These are phyloP conservation scores for Ustilago bromivora DNA, from an alignment of 1,284 basidiomycete species.

Conservation along the genomic window DNA sequence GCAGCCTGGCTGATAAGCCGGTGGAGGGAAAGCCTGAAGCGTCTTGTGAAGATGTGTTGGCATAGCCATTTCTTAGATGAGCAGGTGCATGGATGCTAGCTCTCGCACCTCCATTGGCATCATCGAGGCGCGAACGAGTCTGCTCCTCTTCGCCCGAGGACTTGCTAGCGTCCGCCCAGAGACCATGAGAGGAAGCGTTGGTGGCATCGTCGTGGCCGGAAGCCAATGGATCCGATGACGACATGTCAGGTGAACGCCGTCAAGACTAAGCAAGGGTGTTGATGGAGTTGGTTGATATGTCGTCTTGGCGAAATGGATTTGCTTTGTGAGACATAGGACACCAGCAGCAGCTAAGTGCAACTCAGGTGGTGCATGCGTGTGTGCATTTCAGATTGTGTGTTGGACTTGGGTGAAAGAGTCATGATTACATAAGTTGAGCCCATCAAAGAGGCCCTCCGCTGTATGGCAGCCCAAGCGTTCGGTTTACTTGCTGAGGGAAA, in stretches of 20 bases:
- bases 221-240: constrained; percentile 18
- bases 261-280: neutral
- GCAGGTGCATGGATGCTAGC: constrained; percentile 54
- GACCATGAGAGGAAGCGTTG: constrained; percentile 16
- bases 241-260: constrained; percentile 13
- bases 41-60: constrained; percentile 10
- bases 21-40: constrained; percentile 39
- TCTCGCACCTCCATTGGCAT: constrained; percentile 47
- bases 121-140: constrained; percentile 6
- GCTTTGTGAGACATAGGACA: constrained; percentile 1
- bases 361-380: constrained; percentile 2
- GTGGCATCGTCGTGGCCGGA: constrained; percentile 14
- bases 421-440: constrained; percentile 23
- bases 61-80: constrained; percentile 8
- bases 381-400: constrained; percentile 1
- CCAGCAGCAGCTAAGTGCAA: neutral
- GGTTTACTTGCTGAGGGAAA: too few species aligned
- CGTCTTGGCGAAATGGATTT: neutral
- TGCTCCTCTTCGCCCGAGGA: constrained; percentile 7
- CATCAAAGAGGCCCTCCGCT: too few species aligned
- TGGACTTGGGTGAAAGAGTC: constrained; percentile 14
- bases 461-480: too few species aligned
- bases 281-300: neutral
- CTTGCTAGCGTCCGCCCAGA: constrained; percentile 26
- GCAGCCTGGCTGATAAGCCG: constrained; percentile 28